Evolutionary conservation across 164 flowering plant species (phyloP).

Genomic region (Annona squamosa): DNA sequence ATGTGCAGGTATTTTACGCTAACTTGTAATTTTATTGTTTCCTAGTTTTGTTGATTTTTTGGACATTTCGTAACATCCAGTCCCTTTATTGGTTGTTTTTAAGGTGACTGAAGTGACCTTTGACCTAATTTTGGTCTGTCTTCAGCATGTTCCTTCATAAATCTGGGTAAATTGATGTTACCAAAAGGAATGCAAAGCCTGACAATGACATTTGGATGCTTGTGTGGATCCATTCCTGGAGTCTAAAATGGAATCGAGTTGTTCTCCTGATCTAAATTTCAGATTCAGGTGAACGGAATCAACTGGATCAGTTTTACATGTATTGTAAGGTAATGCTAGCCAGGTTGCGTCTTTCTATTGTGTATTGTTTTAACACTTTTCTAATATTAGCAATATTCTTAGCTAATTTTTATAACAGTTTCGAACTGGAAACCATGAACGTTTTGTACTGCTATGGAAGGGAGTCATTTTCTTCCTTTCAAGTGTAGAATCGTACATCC

Average conservation of each 20-base stretch:
- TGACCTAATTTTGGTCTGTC: neutral
- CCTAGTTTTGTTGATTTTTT: too few relatives aligned
- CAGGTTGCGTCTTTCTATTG: neutral
- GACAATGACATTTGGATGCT: neutral
- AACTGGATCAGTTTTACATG: neutral
- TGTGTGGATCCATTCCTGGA: neutral
- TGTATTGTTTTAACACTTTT: neutral
- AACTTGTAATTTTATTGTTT: neutral
- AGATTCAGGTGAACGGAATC: neutral
- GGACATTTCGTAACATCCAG: neutral
- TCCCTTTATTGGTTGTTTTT: too few relatives aligned
- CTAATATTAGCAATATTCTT: too few relatives aligned
- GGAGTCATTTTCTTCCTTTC: too few relatives aligned
- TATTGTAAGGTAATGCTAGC: neutral
- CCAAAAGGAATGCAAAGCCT: neutral
- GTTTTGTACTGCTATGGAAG: neutral
- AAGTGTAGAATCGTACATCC: neutral
- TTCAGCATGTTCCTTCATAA: neutral
- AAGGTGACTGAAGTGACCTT: neutral
- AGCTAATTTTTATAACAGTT: neutral
- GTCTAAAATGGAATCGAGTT: neutral
- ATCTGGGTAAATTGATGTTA: neutral
- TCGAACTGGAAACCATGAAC: neutral
- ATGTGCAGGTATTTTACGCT: neutral
- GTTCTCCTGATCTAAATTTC: neutral